phyloP scores from a whole-genome alignment of 192 early-diverging fungal species.

The Chytriomyces hyalinus region DNA sequence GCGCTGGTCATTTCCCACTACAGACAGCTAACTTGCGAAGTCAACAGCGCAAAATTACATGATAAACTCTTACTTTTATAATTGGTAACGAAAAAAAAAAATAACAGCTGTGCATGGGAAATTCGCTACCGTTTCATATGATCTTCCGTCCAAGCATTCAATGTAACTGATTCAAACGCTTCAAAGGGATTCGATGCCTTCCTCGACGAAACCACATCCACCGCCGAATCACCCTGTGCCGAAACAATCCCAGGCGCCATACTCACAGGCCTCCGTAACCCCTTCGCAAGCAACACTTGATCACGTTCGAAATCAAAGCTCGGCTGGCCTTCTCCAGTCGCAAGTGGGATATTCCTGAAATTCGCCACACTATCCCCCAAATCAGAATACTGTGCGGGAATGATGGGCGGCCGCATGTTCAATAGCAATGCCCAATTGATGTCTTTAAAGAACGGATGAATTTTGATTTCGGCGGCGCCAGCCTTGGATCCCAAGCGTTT shows the following conservation, averaged over 20 bases:
- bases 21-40: no score
- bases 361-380: slow-evolving; percentile 21
- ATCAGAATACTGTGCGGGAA: slow-evolving; percentile 11
- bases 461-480: slow-evolving; percentile 93
- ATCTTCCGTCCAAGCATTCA: slow-evolving; percentile 22
- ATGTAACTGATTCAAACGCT: slow-evolving; percentile 23
- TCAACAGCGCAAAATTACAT: no score
- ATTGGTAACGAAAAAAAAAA: no score
- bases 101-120: no score
- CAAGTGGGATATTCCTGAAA: slow-evolving; percentile 14
- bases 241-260: neutral
- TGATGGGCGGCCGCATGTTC: slow-evolving; percentile 75
- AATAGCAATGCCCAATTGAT: slow-evolving; percentile 93
- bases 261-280: slow-evolving; percentile 11
- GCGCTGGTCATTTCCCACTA: no score
- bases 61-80: no score
- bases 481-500: slow-evolving; percentile 84
- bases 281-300: slow-evolving; percentile 2
- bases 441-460: slow-evolving; percentile 87
- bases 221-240: neutral
- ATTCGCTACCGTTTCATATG: no score
- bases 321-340: neutral
- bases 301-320: slow-evolving; percentile 36
- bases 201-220: neutral
- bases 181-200: slow-evolving; percentile 31